Evolutionary conservation across 2,329 filamentous ascomycete species (phyloP), one percentile per base, ranked within the genome.

Genomic region (Delphinella strobiligena): DNA sequence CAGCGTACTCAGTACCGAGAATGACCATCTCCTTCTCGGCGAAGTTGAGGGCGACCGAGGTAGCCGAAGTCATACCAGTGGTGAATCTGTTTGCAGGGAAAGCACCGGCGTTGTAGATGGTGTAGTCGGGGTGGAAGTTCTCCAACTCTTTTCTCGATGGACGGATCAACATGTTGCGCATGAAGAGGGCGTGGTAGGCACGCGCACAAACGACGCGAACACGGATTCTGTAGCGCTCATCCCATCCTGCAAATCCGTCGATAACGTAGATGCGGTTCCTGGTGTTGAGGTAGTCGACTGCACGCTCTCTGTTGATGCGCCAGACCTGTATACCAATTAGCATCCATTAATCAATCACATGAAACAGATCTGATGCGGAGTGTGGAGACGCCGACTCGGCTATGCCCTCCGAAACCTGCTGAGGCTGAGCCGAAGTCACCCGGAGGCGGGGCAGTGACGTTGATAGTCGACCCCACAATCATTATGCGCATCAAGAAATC

Each of bases 11-110:
- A 27, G 91, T 98, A 63, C 91, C 91, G 42, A 98, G 80, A 61
- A 98, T 98, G 53, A 98, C 91, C 91, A 98, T 98, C 75, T 98
- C 91, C 80, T 94, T 95, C 61, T 95, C 88, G 60, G 82, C 83
- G 56, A 98, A 98, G 79, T 98, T 98, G 72, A 98, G 93, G 52
- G 91, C 82, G 38, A 98, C 89, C 7, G 91, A 98, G 38, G 91
- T 98, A 47, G 86, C 85, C 15, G 91, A 96, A 55, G 91, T 98
- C 91, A 98, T 98, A 58, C 91, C 88, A 63, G 87, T 84, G 45
- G 91, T 98, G 69, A 81, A 98, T 66, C 89, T 80, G 74, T 98
- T 98, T 61, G 91, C 91, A 34, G 91, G 91, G 82, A 98, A 98
- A 47, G 85, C 85, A 52, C 91, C 91, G 47, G 88, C 91, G 63